These are phyloP conservation scores for Hirsutella rhossiliensis DNA, from an alignment of 2,329 filamentous ascomycete species.

Conservation along the genomic window DNA sequence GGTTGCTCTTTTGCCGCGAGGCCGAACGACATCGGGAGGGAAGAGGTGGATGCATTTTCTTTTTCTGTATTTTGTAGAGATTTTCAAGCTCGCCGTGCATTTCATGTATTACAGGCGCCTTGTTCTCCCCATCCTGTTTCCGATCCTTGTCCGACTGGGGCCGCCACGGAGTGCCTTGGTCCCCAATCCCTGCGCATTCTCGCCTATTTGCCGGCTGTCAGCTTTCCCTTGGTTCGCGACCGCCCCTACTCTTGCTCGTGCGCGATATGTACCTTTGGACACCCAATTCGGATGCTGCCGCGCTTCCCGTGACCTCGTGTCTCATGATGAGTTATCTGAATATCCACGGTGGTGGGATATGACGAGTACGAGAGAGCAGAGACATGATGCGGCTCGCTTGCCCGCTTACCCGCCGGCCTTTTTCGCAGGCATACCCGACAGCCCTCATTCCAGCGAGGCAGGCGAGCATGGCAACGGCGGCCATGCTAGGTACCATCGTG, in stretches of 20 bases:
- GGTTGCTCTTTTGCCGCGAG: not conserved
- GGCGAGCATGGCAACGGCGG: too few relatives aligned
- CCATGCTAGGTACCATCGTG: too few relatives aligned
- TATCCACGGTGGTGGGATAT: not conserved
- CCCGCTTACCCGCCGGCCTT: not conserved
- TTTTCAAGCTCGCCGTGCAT: not conserved
- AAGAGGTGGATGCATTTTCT: not conserved
- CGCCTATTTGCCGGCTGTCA: not conserved
- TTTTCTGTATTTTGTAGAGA: too few relatives aligned
- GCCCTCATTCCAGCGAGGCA: too few relatives aligned
- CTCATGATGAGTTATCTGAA: not conserved
- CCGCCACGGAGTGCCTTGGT: not conserved
- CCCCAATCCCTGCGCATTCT: not conserved
- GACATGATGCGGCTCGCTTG: not conserved
- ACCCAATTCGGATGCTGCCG: not conserved
- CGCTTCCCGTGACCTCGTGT: not conserved
- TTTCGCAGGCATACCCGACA: too few relatives aligned
- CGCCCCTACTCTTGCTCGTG: not conserved
- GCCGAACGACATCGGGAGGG: not conserved
- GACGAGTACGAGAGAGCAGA: not conserved
- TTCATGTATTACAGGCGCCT: not conserved
- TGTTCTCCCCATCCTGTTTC: not conserved
- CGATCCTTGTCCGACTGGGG: not conserved
- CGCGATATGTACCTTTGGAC: not conserved
- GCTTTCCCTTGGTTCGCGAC: not conserved